These are phyloP conservation scores for Fusarium goolgardi DNA, from an alignment of 2,329 filamentous ascomycete genomes.

Conservation along the genomic window DNA sequence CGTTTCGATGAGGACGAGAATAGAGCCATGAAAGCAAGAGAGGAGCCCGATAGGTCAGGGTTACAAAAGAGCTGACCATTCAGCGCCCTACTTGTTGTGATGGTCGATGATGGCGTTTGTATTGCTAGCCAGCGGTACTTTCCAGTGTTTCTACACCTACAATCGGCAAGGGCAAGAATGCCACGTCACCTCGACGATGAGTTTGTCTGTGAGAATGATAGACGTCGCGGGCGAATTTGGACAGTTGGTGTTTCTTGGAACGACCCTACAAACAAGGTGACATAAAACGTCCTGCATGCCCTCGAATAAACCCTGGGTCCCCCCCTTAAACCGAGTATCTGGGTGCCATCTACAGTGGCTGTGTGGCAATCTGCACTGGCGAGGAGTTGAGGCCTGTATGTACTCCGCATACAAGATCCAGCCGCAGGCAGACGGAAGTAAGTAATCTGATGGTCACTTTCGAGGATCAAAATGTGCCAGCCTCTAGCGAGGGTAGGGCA, in stretches of 20 bases:
- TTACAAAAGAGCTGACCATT: conserved; percentile 1
- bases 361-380: conserved; percentile 34
- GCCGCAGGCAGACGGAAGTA: conserved; percentile 27
- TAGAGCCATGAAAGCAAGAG: conserved; percentile 12
- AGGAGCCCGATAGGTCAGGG: conserved; percentile 16
- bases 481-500: conserved; percentile 39
- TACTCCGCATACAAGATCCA: conserved; percentile 29
- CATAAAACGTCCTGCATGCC: conserved; percentile 43
- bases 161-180: conserved; percentile 32
- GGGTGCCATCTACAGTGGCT: conserved; percentile 39
- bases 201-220: conserved; percentile 13
- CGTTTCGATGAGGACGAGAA: neutral
- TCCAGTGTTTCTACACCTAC: conserved; percentile 30
- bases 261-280: conserved; percentile 32
- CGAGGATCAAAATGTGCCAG: conserved; percentile 34
- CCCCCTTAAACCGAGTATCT: conserved; percentile 45
- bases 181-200: conserved; percentile 41
- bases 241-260: conserved; percentile 21
- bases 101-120: conserved; percentile 23
- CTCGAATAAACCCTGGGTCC: conserved; percentile 37
- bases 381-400: conserved; percentile 33
- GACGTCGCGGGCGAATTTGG: conserved; percentile 18
- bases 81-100: conserved; percentile 6
- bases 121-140: conserved; percentile 33
- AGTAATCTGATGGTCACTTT: conserved; percentile 33